Evolutionary conservation across 2,329 filamentous ascomycete genomes (phyloP).

Genomic region (Helminthosporium solani): DNA sequence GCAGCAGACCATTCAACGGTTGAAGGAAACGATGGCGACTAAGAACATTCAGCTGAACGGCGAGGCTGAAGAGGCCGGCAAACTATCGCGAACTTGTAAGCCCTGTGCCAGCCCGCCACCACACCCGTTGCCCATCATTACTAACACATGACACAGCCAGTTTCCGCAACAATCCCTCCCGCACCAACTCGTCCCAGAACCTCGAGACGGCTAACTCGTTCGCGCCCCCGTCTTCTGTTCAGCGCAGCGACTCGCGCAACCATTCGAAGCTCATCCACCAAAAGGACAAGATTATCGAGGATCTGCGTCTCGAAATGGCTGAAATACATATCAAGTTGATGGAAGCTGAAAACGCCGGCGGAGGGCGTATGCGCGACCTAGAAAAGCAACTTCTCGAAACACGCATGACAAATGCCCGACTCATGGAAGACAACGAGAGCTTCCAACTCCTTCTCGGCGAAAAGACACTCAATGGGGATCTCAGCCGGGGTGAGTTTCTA

Average conservation of each 20-base stretch:
- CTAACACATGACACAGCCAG: constrained; percentile 38
- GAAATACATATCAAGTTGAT: constrained; percentile 95
- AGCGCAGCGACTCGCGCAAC: constrained; percentile 84
- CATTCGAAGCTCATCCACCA: constrained; percentile 88
- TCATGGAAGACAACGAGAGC: constrained; percentile 99
- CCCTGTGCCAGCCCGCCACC: constrained; percentile 3
- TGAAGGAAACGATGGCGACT: constrained; percentile 86
- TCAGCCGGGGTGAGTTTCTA: constrained; percentile 78
- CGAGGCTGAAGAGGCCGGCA: constrained; percentile 44
- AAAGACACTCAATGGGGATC: constrained; percentile 93
- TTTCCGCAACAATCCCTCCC: constrained; percentile 47
- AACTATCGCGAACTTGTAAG: constrained; percentile 55
- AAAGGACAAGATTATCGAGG: constrained; percentile 96
- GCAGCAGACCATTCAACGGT: constrained; percentile 81
- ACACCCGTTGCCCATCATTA: background rate
- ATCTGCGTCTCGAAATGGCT: constrained; percentile 84
- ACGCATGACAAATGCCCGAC: constrained; percentile 89
- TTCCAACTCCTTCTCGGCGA: constrained; percentile 94
- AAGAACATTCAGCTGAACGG: constrained; percentile 60
- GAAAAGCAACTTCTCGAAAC: constrained; percentile 87
- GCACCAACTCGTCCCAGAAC: constrained; percentile 58
- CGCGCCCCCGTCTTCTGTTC: constrained; percentile 78
- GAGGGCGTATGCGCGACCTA: constrained; percentile 83
- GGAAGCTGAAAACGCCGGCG: constrained; percentile 89
- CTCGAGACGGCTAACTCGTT: constrained; percentile 80